Base-by-base conservation (phyloP, 805 yeast species). In the Millerozyma miso region DNA sequence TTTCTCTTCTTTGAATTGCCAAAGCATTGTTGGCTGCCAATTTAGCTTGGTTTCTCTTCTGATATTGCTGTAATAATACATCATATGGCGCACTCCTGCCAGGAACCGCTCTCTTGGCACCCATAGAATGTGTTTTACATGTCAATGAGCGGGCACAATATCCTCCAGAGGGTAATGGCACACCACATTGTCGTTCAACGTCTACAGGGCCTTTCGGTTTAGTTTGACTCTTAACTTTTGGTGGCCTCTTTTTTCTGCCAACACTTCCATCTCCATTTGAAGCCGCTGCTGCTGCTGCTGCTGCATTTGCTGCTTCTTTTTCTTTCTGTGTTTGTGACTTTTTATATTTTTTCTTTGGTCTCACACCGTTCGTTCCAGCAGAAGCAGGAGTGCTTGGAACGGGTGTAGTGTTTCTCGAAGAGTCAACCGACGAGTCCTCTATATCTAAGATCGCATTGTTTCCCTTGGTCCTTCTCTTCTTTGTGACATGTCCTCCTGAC, bases 51-150 rank as follows among this genome's bases (percentile, higher is more conserved):
- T 91, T 91, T 54, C 88, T 80, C 54, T 89, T 82, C 67, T 93
- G 99, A 58, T 91, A 90, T 14, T 88, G 90, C 16, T 90, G 88
- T 43, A 93, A 70, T 41, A 93, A 69, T 20, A 80, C 81, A 61
- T 93, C 99, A 65, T 89, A 93, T 0, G 97, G 89, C 5, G 93
- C 90, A 31, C 95, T 82, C 54, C 99, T 76, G 8, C 99, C 99
- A 14, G 80, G 81, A 16, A 93, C 99, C 0, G 96, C 90, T 53
- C 99, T 78, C 56, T 93, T 93, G 19, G 97, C 96, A 29, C 97
- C 97, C 97, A 93, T 90, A 1, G 98, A 88, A 64, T 93, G 99
- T 0, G 97, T 89, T 60, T 93, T 93, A 74, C 99, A 93, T 0
- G 99, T 93, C 46, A 93, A 71, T 0, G 97, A 89, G 39, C 99